Evolutionary conservation across 345 rosid genomes (phyloP), one percentile per base, ranked within the genome.

Genomic region (Sonneratia alba): DNA sequence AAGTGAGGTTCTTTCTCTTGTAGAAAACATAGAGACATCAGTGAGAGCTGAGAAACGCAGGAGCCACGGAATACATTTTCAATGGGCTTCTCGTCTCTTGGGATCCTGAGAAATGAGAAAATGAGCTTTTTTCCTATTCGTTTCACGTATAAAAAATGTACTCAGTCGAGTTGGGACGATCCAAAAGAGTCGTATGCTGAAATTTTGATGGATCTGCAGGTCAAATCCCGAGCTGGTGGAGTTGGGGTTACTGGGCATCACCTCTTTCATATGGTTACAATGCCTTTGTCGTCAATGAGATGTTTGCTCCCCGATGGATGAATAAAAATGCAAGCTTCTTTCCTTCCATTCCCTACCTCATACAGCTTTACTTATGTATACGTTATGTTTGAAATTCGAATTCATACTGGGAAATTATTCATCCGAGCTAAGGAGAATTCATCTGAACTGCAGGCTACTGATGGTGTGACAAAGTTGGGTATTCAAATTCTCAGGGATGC

Each of bases 171-270:
- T 66, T 66, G 15, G 47, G 6, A 13, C 16, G n/a, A 19, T 15
- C 1, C 24, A n/a, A 7, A 22, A 67, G 22, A 21, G 15, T 67
- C 32, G 13, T 11, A 62, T 62, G 66, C 19, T 62, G 5, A 34
- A 62, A 62, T 24, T 14, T 34, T 8, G 71, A 32, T 1, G 27
- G 65, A 70, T 22, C 74, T 48, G 79, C 85, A 92, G 96, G 72
- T 70, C 37, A 83, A 21, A 87, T 95, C 63, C 99, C 97, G 36
- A 68, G 34, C 2, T 89, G 97, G 90, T 95, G 93, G 97, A 68
- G 65, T 34, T 95, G 97, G 99, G 96, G 81, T 61, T 86, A 90
- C 66, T 95, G 97, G 99, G 71, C 87, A 53, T 95, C 88, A 1
- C 97, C 99, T 37, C 5, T 95, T 80, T 56, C 86, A 32, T 95